Evolutionary conservation across 129 eudicot genomes (phyloP).

Genomic region (Flaveria robusta): DNA sequence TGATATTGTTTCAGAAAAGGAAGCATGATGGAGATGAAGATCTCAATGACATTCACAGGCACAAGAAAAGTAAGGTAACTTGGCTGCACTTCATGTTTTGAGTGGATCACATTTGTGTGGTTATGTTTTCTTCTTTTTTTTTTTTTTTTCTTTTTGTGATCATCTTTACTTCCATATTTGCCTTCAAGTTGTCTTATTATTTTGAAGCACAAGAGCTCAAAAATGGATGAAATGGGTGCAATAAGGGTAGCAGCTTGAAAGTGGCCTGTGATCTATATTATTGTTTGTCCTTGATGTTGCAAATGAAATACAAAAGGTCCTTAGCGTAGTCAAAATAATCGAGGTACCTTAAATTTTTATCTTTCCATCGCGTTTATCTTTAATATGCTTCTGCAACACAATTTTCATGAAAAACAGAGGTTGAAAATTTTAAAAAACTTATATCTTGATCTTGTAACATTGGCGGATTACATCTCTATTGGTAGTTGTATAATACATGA

Average conservation of each 20-base stretch:
- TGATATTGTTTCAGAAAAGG: slow-evolving; percentile 52
- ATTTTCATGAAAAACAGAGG: background rate
- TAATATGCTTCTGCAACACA: background rate
- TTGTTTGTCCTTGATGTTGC: slow-evolving; percentile 41
- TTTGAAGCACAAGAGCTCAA: slow-evolving; percentile 88
- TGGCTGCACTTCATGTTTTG: slow-evolving; percentile 23
- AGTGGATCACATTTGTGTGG: slow-evolving; percentile 6
- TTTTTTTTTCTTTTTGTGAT: background rate
- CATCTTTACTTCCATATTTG: background rate
- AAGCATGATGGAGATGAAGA: slow-evolving; percentile 82
- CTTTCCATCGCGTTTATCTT: background rate
- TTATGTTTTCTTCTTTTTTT: background rate
- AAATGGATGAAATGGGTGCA: slow-evolving; percentile 86
- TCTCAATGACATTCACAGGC: slow-evolving; percentile 54
- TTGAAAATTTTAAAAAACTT: background rate
- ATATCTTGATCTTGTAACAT: too few relatives aligned
- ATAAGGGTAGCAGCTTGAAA: slow-evolving; percentile 81
- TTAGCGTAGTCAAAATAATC: slow-evolving; percentile 40
- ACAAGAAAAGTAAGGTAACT: slow-evolving; percentile 85
- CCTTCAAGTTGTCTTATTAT: slow-evolving; percentile 3
- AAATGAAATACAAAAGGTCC: slow-evolving; percentile 51
- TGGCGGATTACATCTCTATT: too few relatives aligned
- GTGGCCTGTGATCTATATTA: slow-evolving; percentile 33
- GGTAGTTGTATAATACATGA: too few relatives aligned
- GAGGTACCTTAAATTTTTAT: slow-evolving; percentile 38